Evolutionary conservation across 2,329 filamentous ascomycete species (phyloP).

Genomic region (Cordyceps militaris): DNA sequence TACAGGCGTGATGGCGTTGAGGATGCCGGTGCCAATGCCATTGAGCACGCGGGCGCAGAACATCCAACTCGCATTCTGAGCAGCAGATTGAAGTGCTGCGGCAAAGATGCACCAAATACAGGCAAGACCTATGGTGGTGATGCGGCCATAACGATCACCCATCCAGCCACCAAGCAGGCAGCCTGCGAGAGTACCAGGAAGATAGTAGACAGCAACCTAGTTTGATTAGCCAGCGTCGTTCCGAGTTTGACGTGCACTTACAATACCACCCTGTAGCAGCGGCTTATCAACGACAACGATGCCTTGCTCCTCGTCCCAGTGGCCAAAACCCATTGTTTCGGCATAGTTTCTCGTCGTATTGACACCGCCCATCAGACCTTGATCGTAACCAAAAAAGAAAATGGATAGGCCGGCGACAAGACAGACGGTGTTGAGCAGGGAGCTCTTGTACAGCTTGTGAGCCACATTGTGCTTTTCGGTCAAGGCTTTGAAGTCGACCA

Average conservation of each 20-base stretch:
- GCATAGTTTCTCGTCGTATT: conserved; percentile 60
- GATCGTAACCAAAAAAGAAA: conserved; percentile 59
- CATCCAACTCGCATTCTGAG: conserved; percentile 63
- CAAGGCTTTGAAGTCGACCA: conserved; percentile 6
- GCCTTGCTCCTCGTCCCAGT: conserved; percentile 40
- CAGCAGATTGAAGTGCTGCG: conserved; percentile 57
- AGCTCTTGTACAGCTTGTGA: conserved; percentile 46
- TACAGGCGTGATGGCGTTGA: conserved; percentile 64
- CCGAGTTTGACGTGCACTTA: conserved; percentile 11
- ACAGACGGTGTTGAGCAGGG: conserved; percentile 55
- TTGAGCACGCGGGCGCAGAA: conserved; percentile 47
- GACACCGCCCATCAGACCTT: conserved; percentile 56
- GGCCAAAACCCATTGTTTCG: conserved; percentile 57
- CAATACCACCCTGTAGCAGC: conserved; percentile 28
- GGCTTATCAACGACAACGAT: conserved; percentile 51
- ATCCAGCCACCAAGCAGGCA: conserved; percentile 56
- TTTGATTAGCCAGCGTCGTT: conserved; percentile 11
- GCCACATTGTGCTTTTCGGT: conserved; percentile 30
- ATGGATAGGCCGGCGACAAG: conserved; percentile 57
- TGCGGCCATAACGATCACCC: conserved; percentile 55
- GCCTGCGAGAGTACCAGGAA: conserved; percentile 51
- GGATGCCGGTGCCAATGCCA: conserved; percentile 60
- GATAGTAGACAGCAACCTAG: conserved; percentile 35
- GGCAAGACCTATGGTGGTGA: conserved; percentile 56
- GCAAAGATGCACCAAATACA: conserved; percentile 52